Evolutionary conservation across 1,284 basidiomycete species (phyloP), one percentile per base, ranked within the genome.

Genomic region (Apiotrichum laibachii): DNA sequence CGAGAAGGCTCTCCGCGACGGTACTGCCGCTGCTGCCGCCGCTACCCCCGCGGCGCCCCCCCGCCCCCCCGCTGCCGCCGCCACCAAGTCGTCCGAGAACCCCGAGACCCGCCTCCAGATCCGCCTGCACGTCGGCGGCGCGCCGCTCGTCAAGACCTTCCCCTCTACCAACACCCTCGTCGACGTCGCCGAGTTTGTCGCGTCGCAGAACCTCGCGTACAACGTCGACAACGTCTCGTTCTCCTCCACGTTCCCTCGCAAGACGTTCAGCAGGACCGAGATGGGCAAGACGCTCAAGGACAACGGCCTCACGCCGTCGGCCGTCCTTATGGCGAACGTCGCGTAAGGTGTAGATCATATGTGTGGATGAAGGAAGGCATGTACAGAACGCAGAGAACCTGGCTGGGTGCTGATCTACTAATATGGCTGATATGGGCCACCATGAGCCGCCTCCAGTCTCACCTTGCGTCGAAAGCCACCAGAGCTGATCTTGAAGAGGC

Each of bases 1-100:
- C 35, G 93, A 95, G 77, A 96, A 95, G 75, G 91, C 90, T 0
- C 73, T 92, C 13, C 84, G 92, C 42, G 90, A 92, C 49, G 92
- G 90, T 18, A 69, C 77, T 73, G 67, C 79, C 40, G 46, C 65
- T 4, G 55, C 69, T 22, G 64, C 80, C 12, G 61, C 81, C 5
- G 63, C 80, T 11, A 70, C 82, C 2, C 73, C 81, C 1, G 74
- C 80, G 0, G 74, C 79, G 0, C 63, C 70, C 6, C 43, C 52
- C 1, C 55, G 26, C 31, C 45, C 53, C 5, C 53, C 63, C 74
- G 49, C 49, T 13, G 12, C 69, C 75, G 39, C 77, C 78, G 39
- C 69, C 2, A 81, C 84, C 1, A 83, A 87, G 49, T 85, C 86
- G 35, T 85, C 83, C 63, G 89, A 92, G 59, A 89, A 86, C 77